Evolutionary conservation across 768 basidiomycete genomes (phyloP).

Genomic region (Suillus subluteus): DNA sequence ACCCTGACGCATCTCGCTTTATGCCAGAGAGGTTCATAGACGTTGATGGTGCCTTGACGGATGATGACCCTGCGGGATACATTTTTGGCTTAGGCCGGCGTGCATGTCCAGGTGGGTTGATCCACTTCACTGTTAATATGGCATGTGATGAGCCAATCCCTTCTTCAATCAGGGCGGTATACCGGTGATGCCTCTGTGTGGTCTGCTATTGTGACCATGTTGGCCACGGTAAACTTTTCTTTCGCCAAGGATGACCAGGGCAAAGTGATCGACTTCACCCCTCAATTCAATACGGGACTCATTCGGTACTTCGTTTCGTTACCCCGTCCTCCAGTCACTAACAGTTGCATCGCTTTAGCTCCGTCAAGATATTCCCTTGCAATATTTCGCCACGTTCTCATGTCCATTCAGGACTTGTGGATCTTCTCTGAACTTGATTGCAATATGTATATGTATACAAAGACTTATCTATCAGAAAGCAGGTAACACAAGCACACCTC

Average conservation of each 20-base stretch:
- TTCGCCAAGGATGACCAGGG: conserved; percentile 27
- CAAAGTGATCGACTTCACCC: conserved; percentile 18
- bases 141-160: too few species aligned
- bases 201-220: conserved; percentile 27
- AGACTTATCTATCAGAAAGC: neutral
- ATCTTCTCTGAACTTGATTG: neutral
- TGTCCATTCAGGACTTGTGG: neutral
- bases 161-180: conserved; percentile 18
- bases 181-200: conserved; percentile 29
- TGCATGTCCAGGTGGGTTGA: conserved; percentile 4
- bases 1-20: conserved; percentile 7
- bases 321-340: neutral
- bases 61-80: neutral
- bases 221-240: conserved; percentile 25
- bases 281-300: conserved; percentile 9
- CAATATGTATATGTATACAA: neutral
- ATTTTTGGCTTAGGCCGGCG: conserved; percentile 11
- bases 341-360: neutral
- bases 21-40: conserved; percentile 7
- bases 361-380: conserved; percentile 3
- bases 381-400: conserved; percentile 3
- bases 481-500: neutral
- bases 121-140: too few species aligned
- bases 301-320: neutral
- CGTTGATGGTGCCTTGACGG: neutral